Conservation (phyloP, 768 basidiomycete genomes). For the Podaxis sp. region DNA sequence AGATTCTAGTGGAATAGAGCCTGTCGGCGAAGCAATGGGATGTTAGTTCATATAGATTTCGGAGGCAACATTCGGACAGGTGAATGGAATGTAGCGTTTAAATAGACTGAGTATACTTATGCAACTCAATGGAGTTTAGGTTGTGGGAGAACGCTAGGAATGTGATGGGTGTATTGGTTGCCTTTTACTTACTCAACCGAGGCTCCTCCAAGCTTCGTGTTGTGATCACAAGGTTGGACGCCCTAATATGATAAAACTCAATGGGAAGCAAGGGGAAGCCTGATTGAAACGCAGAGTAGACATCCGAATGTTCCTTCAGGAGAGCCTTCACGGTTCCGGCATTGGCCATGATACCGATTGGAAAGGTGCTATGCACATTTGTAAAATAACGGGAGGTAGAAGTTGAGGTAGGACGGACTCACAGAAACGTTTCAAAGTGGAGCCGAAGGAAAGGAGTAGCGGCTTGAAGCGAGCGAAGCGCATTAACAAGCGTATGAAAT, state of each 20-base stretch:
- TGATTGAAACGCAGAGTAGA: not conserved
- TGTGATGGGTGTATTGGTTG: not conserved
- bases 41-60: not conserved
- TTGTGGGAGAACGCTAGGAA: not conserved
- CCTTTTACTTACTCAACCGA: not conserved
- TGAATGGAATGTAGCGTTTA: not conserved
- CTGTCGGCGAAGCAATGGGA: not conserved
- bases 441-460: too few species aligned
- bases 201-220: not conserved
- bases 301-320: not conserved
- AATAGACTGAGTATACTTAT: not conserved
- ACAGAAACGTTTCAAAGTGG: too few species aligned
- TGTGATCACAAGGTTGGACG: not conserved
- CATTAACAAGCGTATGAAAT: too few species aligned
- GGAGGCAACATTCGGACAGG: not conserved
- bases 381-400: too few species aligned
- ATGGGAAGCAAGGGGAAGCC: not conserved
- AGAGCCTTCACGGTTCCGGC: too few species aligned
- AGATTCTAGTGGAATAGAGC: not conserved
- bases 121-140: not conserved
- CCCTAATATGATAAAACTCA: not conserved
- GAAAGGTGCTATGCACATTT: too few species aligned
- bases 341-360: too few species aligned
- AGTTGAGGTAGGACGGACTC: too few species aligned
- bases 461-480: too few species aligned